These are phyloP conservation scores for Saccharata proteae DNA, from an alignment of 2,329 filamentous ascomycete species.

Conservation along the genomic window DNA sequence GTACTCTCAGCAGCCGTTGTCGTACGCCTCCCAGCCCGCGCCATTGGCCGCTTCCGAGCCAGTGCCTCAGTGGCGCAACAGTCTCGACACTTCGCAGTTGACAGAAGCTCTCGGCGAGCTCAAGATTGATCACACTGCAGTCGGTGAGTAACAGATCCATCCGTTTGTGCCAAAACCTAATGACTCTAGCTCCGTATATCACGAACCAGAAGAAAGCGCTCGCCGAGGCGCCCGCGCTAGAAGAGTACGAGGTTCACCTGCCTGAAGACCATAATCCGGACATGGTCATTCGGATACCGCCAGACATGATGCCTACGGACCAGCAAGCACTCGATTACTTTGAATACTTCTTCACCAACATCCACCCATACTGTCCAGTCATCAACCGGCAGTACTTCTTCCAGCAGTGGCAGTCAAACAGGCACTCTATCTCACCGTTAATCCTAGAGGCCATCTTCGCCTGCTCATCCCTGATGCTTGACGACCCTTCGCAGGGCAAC, in stretches of 20 bases:
- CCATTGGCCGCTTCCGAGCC: slow-evolving; percentile 36
- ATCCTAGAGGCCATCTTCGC: slow-evolving; percentile 86
- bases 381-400: slow-evolving; percentile 74
- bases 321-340: slow-evolving; percentile 75
- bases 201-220: slow-evolving; percentile 48
- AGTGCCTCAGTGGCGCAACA: slow-evolving; percentile 28
- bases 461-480: slow-evolving; percentile 70
- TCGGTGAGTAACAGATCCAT: slow-evolving; percentile 46
- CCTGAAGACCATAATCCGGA: slow-evolving; percentile 60
- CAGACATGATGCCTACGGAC: slow-evolving; percentile 84
- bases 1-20: slow-evolving; percentile 15
- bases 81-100: slow-evolving; percentile 47
- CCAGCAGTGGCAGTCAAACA: slow-evolving; percentile 75
- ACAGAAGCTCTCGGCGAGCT: slow-evolving; percentile 74
- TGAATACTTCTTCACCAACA: slow-evolving; percentile 77
- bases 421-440: slow-evolving; percentile 76
- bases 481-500: slow-evolving; percentile 71
- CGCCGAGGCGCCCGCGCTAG: slow-evolving; percentile 50
- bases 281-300: slow-evolving; percentile 73
- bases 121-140: slow-evolving; percentile 75
- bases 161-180: slow-evolving; percentile 11
- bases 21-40: slow-evolving; percentile 15
- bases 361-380: slow-evolving; percentile 88
- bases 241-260: slow-evolving; percentile 59
- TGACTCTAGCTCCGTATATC: slow-evolving; percentile 63